Base-by-base conservation (phyloP, 495 filamentous ascomycete species). In the Haplographium delicatum region DNA sequence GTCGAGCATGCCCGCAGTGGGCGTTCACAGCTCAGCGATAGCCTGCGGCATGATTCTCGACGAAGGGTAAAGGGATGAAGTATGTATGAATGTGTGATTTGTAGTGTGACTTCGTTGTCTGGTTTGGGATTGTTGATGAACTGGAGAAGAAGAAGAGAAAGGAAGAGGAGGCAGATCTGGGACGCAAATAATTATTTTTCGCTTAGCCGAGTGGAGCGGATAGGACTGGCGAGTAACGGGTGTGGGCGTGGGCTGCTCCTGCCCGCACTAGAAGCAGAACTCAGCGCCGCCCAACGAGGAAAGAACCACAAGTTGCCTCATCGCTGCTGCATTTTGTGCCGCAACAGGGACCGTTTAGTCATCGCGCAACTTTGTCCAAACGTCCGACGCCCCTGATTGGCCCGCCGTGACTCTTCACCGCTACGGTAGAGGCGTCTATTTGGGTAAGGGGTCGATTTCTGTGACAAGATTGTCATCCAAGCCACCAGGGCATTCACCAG, bases 21-120 rank as follows among this genome's bases (percentile, higher is more conserved):
- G 78, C 72, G 73, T 87, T 89, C 87, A 94, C 85, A 94, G 88
- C 86, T 85, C 86, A 89, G 82, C 86, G 86, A 88, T 79, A 72
- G 85, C 85, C 85, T 86, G 79, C 71, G 83, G 85, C 82, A 82
- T 83, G 73, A 68, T 80, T 74, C 75, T 88, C 81, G 87, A 94
- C 88, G 81, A 85, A 86, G 84, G 81, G 40, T 63, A 46, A 49
- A 44, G 54, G 57, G 60, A 59, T 58, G 50, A 53, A 52, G 67
- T 54, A 51, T 64, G 61, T 58, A 61, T 66, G 67, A 54, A 68
- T 65, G 67, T 62, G 59, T 55, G 62, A 57, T 52, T 61, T 54
- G 58, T 76, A 80, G 70, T 68, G 72, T 72, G 81, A 84, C 80
- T 84, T 84, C 76, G 79, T 81, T 83, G 82, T 82, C 78, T 84